Percentiles rank a stretch among this genome's conserved stretches.
Evolutionary conservation across 345 rosid genomes (phyloP).

Genomic region (Citrus inodora): DNA sequence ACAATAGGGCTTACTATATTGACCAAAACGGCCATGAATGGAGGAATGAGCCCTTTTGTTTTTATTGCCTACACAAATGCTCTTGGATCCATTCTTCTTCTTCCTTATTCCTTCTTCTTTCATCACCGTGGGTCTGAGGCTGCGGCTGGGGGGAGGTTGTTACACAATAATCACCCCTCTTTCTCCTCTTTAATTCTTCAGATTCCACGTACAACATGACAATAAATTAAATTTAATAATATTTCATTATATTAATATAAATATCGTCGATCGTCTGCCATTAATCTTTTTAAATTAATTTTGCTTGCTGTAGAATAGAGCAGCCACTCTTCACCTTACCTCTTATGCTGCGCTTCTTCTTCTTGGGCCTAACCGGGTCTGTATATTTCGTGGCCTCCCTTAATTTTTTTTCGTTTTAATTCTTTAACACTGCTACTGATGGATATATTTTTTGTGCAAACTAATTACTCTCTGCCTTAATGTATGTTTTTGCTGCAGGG

Average conservation of each 20-base stretch:
- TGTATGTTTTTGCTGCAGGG: constrained; percentile 29
- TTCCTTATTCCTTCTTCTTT: constrained; percentile 62
- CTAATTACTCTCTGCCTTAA: no score
- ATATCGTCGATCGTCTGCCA: no score
- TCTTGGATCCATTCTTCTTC: constrained; percentile 48
- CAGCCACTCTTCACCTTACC: constrained; percentile 41
- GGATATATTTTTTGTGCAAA: no score
- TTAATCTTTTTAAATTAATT: no score
- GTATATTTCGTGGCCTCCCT: background rate
- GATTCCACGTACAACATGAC: no score
- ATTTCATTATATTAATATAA: no score
- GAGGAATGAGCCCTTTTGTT: constrained; percentile 81
- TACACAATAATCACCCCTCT: background rate
- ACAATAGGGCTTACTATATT: constrained; percentile 65
- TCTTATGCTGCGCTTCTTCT: constrained; percentile 54
- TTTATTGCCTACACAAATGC: constrained; percentile 69
- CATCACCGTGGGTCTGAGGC: constrained; percentile 15
- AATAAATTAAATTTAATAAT: no score
- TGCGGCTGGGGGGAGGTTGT: constrained; percentile 35
- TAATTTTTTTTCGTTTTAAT: no score
- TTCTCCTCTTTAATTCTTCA: background rate
- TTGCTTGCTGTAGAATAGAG: constrained; percentile 42
- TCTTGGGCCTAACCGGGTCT: constrained; percentile 77
- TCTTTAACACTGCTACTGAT: no score
- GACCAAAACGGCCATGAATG: constrained; percentile 56